Conservation (phyloP, 1,139 yeast species). For the Hansenula sp. region DNA sequence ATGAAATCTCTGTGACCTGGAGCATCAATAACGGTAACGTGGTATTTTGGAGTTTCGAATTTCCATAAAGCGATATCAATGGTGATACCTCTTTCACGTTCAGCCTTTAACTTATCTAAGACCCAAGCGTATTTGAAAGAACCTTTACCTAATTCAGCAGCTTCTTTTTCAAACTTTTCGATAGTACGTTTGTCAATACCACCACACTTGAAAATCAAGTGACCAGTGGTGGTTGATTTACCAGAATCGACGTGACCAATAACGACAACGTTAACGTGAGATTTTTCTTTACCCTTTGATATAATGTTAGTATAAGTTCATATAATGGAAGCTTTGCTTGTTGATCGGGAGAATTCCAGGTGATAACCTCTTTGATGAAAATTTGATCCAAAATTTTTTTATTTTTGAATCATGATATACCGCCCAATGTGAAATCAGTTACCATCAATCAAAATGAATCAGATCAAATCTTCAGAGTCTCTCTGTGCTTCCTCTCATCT, state of each 20-base stretch:
- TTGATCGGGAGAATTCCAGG: too few relatives aligned
- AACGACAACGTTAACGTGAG: constrained; percentile 99
- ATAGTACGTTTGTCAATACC: constrained; percentile 97
- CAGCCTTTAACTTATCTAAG: constrained; percentile 92
- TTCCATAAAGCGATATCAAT: constrained; percentile 93
- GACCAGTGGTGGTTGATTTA: constrained; percentile 98
- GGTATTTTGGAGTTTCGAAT: constrained; percentile 94
- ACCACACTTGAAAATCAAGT: constrained; percentile 94
- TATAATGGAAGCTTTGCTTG: too few relatives aligned
- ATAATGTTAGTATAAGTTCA: constrained; percentile 1
- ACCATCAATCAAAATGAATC: too few relatives aligned
- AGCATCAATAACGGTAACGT: constrained; percentile 90
- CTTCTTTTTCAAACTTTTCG: constrained; percentile 98
- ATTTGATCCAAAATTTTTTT: too few relatives aligned
- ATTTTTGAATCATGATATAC: too few relatives aligned
- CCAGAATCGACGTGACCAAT: constrained; percentile 99
- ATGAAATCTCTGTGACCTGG: constrained; percentile 98
- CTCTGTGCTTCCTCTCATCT: too few relatives aligned
- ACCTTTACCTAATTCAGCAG: constrained; percentile 98
- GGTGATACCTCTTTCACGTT: constrained; percentile 97
- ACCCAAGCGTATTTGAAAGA: constrained; percentile 99
- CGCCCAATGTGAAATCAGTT: too few relatives aligned
- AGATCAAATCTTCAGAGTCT: too few relatives aligned
- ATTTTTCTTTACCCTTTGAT: constrained; percentile 79
- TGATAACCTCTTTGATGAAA: too few relatives aligned